Evolutionary conservation across 2,329 filamentous ascomycete species (phyloP).

Genomic region (Zalaria obscura): DNA sequence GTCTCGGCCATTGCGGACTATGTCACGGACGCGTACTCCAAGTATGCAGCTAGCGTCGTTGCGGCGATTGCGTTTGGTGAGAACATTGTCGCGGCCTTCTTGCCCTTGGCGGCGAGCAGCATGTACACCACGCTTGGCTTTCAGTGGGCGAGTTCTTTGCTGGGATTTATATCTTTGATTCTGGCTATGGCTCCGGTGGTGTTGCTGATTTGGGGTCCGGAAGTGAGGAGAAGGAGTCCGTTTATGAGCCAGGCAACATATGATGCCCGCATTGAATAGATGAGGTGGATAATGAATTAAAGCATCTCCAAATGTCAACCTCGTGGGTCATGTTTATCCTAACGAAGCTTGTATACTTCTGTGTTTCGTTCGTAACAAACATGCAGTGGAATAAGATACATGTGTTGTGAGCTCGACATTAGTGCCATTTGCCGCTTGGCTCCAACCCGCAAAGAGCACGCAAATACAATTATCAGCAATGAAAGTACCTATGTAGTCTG

Average conservation of each 20-base stretch:
- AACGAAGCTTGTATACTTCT: too few relatives aligned
- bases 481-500: too few relatives aligned
- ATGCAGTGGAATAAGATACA: too few relatives aligned
- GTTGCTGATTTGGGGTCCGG: slow-evolving; percentile 20
- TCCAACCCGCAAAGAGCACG: too few relatives aligned
- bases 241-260: slow-evolving; percentile 14
- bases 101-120: slow-evolving; percentile 31
- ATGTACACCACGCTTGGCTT: slow-evolving; percentile 36
- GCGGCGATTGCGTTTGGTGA: slow-evolving; percentile 35
- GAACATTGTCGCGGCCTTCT: slow-evolving; percentile 33
- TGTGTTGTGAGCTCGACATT: too few relatives aligned
- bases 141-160: slow-evolving; percentile 33
- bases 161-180: slow-evolving; percentile 29
- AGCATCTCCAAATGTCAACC: too few relatives aligned
- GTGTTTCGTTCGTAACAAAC: too few relatives aligned
- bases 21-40: slow-evolving; percentile 34
- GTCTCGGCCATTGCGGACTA: slow-evolving; percentile 34
- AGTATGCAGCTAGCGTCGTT: slow-evolving; percentile 35
- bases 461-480: too few relatives aligned
- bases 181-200: slow-evolving; percentile 32
- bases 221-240: slow-evolving; percentile 17
- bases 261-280: background rate
- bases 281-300: too few relatives aligned
- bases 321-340: too few relatives aligned
- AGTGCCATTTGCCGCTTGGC: too few relatives aligned